A percentile compares a stretch with the other conserved stretches of the same genome.
These are phyloP conservation scores for Globisporangium splendens DNA, from an alignment of 352 stramenopile genomes.

Conservation along the genomic window DNA sequence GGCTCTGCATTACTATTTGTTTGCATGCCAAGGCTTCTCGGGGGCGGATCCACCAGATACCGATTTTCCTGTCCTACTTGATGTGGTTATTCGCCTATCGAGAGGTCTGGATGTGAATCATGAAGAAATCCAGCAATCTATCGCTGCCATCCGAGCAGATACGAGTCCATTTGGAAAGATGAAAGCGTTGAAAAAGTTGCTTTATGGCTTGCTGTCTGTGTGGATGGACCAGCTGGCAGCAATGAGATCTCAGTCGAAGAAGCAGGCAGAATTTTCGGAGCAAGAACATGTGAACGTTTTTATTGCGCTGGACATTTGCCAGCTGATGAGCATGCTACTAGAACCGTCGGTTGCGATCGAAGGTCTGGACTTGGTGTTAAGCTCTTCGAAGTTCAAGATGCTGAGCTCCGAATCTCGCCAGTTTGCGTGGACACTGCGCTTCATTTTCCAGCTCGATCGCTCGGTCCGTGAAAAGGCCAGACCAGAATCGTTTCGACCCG, in stretches of 20 bases:
- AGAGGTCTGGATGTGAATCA: constrained; percentile 19
- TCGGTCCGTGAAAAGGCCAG: constrained; percentile 15
- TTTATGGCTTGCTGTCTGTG: constrained; percentile 25
- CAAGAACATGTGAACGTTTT: constrained; percentile 24
- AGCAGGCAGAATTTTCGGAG: not conserved
- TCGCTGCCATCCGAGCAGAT: constrained; percentile 25
- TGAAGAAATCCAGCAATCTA: constrained; percentile 18
- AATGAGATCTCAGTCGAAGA: not conserved
- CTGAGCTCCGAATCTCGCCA: constrained; percentile 32
- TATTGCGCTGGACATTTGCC: constrained; percentile 38
- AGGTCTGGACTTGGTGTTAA: constrained; percentile 32
- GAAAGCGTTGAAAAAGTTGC: constrained; percentile 25
- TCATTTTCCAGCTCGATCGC: constrained; percentile 37
- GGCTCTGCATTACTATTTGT: constrained; percentile 15
- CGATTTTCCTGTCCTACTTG: not conserved
- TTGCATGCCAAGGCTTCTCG: not conserved
- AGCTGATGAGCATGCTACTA: constrained; percentile 39
- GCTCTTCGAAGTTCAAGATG: constrained; percentile 25
- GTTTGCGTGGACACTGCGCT: constrained; percentile 41
- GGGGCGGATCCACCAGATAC: not conserved
- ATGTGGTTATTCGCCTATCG: constrained; percentile 29
- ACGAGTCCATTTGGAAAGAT: constrained; percentile 29
- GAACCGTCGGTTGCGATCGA: constrained; percentile 33
- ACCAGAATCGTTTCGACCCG: constrained; percentile 7
- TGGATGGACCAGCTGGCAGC: constrained; percentile 40